Conservation (phyloP, 371 early-diverging fungal species). For the Chytridium lagenaria region DNA sequence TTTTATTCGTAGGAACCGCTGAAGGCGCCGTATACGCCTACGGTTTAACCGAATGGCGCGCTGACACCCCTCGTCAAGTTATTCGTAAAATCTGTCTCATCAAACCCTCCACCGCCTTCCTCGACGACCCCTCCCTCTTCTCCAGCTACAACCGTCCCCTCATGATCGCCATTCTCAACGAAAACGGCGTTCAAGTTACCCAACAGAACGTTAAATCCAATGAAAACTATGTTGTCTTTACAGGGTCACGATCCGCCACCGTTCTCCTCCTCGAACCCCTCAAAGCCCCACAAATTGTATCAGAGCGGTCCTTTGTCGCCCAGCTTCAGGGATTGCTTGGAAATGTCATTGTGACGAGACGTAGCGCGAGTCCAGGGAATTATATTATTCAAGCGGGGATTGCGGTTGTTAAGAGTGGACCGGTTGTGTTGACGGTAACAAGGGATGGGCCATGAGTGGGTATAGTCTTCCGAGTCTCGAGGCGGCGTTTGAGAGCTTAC, state of each 20-base stretch:
- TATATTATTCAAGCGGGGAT: conserved; percentile 11
- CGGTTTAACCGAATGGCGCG: conserved; percentile 8
- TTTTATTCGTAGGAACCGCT: conserved; percentile 6
- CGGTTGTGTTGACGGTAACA: conserved; percentile 10
- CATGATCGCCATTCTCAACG: background rate
- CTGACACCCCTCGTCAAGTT: background rate
- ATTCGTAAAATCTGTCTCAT: background rate
- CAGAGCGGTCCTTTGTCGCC: conserved; percentile 8
- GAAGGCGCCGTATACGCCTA: conserved; percentile 12
- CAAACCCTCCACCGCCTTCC: conserved; percentile 6
- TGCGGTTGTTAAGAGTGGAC: background rate
- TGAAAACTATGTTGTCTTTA: conserved; percentile 10
- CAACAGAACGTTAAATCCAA: background rate
- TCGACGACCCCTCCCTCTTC: conserved; percentile 13
- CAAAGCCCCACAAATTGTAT: conserved; percentile 2
- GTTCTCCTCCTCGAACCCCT: background rate
- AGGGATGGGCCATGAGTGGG: conserved; percentile 10
- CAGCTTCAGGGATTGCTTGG: background rate
- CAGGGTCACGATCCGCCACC: conserved; percentile 9
- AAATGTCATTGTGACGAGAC: background rate
- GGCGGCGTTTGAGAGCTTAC: background rate
- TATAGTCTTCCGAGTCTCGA: conserved; percentile 11
- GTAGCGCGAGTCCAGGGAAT: background rate
- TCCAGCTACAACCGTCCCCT: conserved; percentile 14
- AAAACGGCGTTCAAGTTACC: conserved; percentile 4